Evolutionary conservation across 345 rosid genomes (phyloP), one percentile per base, ranked within the genome.

Genomic region (Durio zibethinus): DNA sequence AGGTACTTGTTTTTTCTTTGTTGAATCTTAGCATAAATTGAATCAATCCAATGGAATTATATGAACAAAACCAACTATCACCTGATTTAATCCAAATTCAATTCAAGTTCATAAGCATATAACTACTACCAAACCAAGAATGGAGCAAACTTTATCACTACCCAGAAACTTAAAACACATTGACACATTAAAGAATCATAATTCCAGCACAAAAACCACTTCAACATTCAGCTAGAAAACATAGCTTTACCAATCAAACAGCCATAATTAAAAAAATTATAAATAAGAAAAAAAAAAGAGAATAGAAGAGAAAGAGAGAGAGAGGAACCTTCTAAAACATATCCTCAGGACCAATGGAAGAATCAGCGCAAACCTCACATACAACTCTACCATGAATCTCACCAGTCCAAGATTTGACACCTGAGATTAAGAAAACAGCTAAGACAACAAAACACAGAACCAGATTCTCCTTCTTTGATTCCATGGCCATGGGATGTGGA

Each of bases 341-440:
- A 80, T 93, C 98, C 84, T 96, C 97, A 73, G 97, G 98, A 75
- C 97, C 98, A 70, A 96, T 86, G 27, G 97, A 92, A 73, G 92
- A 92, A 87, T 96, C 97, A 3, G 85, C 93, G 77, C 97, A 96
- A 40, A 91, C 94, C 84, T 96, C 98, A 77, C 97, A 96, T 68
- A 96, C 93, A 75, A 96, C 97, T 79, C 98, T 89, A 56, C 97
- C 97, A 31, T 84, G 97, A 75, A 96, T 89, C 89, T 96, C 97
- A 57, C 98, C 95, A 52, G 97, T 92, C 99, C 99, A 93, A 79
- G 91, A 92, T 75, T 76, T 79, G 50, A 86, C 97, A 47, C 83
- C 75, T 50, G 84, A 76, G 35, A 81, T 48, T 6, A 80, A 76
- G 78, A 84, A 36, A 50, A 75, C 66, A 33, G 75, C 16, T 29